Evolutionary conservation across 208 protist species (phyloP), one percentile per base, ranked within the genome.

Genomic region (Porcisia deanei): DNA sequence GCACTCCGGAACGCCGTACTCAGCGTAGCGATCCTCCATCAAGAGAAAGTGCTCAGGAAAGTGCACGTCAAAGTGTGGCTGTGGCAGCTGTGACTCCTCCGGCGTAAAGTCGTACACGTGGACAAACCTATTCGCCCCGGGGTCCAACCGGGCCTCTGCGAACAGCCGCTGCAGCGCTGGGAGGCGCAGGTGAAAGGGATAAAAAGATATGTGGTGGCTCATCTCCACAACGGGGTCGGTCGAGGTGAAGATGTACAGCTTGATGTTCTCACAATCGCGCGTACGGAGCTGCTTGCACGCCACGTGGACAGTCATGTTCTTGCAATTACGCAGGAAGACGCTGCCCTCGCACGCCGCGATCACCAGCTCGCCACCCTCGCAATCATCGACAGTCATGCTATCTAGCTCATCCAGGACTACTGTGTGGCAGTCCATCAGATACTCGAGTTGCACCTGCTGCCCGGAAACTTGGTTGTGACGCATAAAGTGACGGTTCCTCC

Each of bases 251-350:
- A 98, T 79, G 79, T 88, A 84, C n/a, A 98, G 66, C 25, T 91
- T 85, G 14, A 96, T 75, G 77, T 96, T 43, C 69, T 88, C 89
- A 81, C 94, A 97, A 73, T 98, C 96, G 61, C 94, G 89, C 25
- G 87, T 88, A 73, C 96, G 91, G 9, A 98, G 88, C 84, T 98
- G 97, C 85, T 97, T 96, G 84, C 96, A 98, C 20, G 96, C 95
- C 53, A 97, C 91, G 73, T 95, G 89, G 47, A 98, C 80, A 10
- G 83, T 95, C 88, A 97, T 95, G 79, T 96, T 89, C 69, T 94
- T 92, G 77, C 95, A 98, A 80, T 97, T 96, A 49, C 97, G 88
- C 66, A 98, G 74, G 82, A 98, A 98, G 34, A 98, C 86, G 73
- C 94, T 97, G 47, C 94, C 93, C 77, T 94, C 91, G 77, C 91